Percentiles rank a stretch among this genome's conserved stretches.
phyloP scores from a whole-genome alignment of 129 eudicot species.

The Centrapalus pauciflorus region DNA sequence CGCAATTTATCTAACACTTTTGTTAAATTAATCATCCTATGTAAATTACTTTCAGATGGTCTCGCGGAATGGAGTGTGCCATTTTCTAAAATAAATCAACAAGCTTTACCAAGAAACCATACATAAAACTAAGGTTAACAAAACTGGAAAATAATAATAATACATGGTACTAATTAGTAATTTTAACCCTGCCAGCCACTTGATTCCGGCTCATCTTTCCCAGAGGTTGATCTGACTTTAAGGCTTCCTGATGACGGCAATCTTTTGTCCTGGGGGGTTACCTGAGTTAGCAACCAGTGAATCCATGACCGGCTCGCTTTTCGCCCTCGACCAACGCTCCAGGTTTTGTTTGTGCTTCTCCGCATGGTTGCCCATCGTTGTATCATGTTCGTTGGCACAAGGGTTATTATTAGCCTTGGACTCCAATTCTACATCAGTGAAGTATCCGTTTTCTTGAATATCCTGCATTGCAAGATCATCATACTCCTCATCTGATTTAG shows the following conservation, averaged over 20 bases:
- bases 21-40: no score
- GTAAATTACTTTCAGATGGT: no score
- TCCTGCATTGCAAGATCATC: constrained; percentile 64
- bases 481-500: constrained; percentile 73
- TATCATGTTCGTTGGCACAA: background rate
- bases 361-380: background rate
- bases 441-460: constrained; percentile 37
- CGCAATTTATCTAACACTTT: no score
- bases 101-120: background rate
- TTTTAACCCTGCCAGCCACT: constrained; percentile 9
- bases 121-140: background rate
- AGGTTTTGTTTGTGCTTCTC: constrained; percentile 38
- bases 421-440: constrained; percentile 45
- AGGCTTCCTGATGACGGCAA: constrained; percentile 24
- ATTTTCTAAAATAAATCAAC: background rate
- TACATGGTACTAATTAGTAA: no score
- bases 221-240: constrained; percentile 41
- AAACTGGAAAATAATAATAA: background rate
- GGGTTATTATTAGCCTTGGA: background rate
- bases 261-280: constrained; percentile 26
- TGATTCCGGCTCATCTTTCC: constrained; percentile 26
- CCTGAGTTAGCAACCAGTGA: constrained; percentile 5
- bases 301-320: constrained; percentile 30
- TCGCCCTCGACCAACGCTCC: constrained; percentile 35
- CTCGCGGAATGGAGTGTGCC: no score